Percentiles rank a stretch among this genome's conserved stretches.
phyloP scores from a whole-genome alignment of 805 yeast genomes.

The Spathaspora hagerdaliae region DNA sequence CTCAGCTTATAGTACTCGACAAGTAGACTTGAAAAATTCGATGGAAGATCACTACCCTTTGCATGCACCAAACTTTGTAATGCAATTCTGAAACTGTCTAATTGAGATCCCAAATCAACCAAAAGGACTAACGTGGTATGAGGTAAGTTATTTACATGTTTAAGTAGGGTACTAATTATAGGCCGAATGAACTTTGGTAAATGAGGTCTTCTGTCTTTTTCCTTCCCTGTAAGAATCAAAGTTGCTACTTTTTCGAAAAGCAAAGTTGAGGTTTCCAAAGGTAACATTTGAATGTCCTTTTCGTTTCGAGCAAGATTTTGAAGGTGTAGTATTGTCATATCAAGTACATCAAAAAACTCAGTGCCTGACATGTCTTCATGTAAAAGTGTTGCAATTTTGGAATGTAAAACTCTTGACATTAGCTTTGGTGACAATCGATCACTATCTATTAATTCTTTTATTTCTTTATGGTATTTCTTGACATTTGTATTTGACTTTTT shows the following conservation, averaged over 20 bases:
- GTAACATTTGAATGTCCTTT: not conserved
- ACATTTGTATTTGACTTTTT: not conserved
- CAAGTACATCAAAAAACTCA: not conserved
- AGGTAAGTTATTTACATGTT: constrained; percentile 11
- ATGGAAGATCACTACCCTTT: not conserved
- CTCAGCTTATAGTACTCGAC: not conserved
- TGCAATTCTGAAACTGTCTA: constrained; percentile 3
- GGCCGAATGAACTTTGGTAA: not conserved
- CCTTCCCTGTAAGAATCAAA: not conserved
- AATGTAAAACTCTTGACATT: not conserved
- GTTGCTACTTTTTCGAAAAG: not conserved
- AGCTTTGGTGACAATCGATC: not conserved
- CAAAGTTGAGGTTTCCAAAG: not conserved
- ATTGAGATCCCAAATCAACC: constrained; percentile 23
- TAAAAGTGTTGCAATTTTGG: not conserved
- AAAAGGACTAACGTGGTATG: constrained; percentile 19
- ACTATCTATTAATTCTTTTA: not conserved
- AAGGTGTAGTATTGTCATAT: not conserved
- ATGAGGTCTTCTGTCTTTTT: not conserved
- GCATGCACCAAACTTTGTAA: constrained; percentile 8
- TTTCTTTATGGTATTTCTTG: not conserved
- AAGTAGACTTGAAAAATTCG: constrained; percentile 12
- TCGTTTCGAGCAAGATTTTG: not conserved
- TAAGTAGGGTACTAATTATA: constrained; percentile 3
- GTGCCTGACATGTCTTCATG: not conserved